Percentiles rank a stretch among this genome's conserved stretches.
Conservation (phyloP, 192 early-diverging fungal species). For the Backusella macrospora region DNA sequence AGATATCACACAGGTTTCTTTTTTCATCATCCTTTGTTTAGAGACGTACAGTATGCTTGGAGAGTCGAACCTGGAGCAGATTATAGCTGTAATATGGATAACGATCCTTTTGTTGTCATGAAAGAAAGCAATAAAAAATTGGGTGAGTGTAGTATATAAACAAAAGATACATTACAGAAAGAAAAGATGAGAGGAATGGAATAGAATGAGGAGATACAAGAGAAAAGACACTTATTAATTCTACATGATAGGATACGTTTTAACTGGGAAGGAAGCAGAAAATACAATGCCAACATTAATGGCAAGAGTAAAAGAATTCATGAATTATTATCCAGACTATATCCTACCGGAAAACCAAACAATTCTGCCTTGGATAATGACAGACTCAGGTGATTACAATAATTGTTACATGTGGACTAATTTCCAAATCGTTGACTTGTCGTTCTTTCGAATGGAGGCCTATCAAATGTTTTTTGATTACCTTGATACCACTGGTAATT, state of each 20-base stretch:
- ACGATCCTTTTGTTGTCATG: constrained; percentile 78
- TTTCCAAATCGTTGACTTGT: constrained; percentile 81
- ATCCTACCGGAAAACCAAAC: constrained; percentile 35
- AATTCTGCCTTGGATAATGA: constrained; percentile 52
- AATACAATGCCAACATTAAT: constrained; percentile 69
- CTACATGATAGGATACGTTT: not conserved
- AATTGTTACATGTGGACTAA: constrained; percentile 80
- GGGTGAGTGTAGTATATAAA: constrained; percentile 42
- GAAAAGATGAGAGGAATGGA: too few species aligned
- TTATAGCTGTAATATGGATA: constrained; percentile 72
- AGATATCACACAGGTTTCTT: constrained; percentile 58
- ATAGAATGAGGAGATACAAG: too few species aligned
- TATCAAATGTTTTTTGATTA: constrained; percentile 73
- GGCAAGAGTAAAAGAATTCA: constrained; percentile 58
- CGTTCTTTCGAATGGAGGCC: constrained; percentile 66
- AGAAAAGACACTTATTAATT: not conserved
- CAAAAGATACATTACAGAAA: too few species aligned
- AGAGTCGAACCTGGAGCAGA: constrained; percentile 76
- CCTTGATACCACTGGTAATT: constrained; percentile 78
- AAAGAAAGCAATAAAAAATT: constrained; percentile 68
- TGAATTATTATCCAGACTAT: constrained; percentile 47
- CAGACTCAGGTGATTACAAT: constrained; percentile 55
- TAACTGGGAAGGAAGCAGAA: constrained; percentile 14
- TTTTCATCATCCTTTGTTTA: constrained; percentile 65
- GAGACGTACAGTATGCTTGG: constrained; percentile 76